Evolutionary conservation across 805 yeast species (phyloP).

Genomic region (Yarrowia deformans): DNA sequence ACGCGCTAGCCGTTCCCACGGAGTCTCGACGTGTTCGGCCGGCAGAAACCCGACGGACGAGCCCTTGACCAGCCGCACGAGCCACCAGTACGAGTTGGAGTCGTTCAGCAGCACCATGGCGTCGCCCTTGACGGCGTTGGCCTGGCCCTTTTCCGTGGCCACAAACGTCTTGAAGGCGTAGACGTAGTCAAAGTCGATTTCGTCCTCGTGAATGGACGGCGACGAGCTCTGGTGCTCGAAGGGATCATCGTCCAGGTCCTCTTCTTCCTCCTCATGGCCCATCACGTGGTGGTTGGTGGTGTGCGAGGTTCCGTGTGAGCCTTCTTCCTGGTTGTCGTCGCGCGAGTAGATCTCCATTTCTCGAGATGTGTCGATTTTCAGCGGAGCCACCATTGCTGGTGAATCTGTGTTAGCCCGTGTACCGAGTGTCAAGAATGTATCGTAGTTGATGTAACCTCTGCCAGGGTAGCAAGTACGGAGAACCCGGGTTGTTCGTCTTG

Average conservation of each 20-base stretch:
- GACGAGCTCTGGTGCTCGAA: constrained; percentile 67
- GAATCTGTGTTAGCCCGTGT: constrained; percentile 26
- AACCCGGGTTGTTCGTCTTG: too few relatives aligned
- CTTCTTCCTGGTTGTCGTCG: constrained; percentile 20
- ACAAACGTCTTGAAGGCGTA: constrained; percentile 87
- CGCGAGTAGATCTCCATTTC: constrained; percentile 36
- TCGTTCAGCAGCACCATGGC: constrained; percentile 84
- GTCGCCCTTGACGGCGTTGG: constrained; percentile 78
- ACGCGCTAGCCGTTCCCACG: constrained; percentile 88
- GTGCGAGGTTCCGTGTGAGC: background rate
- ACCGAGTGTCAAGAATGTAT: too few relatives aligned
- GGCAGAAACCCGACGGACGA: constrained; percentile 93
- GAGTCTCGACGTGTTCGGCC: constrained; percentile 92
- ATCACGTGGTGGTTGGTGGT: background rate
- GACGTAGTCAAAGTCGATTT: constrained; percentile 79
- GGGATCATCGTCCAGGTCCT: constrained; percentile 47
- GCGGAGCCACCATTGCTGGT: constrained; percentile 40
- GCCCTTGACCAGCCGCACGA: constrained; percentile 66
- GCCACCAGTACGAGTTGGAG: constrained; percentile 96
- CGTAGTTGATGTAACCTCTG: too few relatives aligned
- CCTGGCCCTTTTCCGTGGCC: constrained; percentile 94
- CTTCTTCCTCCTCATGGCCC: constrained; percentile 33
- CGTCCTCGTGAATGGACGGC: constrained; percentile 59
- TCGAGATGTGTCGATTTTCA: constrained; percentile 37
- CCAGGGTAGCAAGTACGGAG: too few relatives aligned